These are phyloP conservation scores for Ricinus communis DNA, from an alignment of 345 rosid species.

Conservation along the genomic window DNA sequence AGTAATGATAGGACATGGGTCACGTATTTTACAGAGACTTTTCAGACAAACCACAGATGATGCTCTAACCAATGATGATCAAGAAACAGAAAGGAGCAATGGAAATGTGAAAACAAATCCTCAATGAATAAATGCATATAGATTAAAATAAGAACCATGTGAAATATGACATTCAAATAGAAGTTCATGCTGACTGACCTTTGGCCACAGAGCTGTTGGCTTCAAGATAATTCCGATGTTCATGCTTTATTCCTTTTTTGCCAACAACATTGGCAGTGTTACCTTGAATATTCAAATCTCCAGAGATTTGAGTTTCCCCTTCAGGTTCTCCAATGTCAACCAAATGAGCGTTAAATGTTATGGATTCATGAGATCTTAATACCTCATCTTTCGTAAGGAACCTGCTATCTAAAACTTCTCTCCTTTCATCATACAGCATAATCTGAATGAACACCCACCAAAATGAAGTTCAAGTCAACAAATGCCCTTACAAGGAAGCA, in stretches of 20 bases:
- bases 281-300: constrained; percentile 21
- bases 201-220: constrained; percentile 22
- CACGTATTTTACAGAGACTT: neutral
- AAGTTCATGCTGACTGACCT: constrained; percentile 28
- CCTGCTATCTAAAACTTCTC: constrained; percentile 37
- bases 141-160: neutral
- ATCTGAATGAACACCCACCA: constrained; percentile 37
- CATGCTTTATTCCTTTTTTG: constrained; percentile 12
- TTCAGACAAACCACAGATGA: neutral
- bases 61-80: neutral
- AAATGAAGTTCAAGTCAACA: constrained; percentile 13
- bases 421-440: constrained; percentile 51
- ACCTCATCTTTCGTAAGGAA: constrained; percentile 53
- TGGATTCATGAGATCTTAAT: constrained; percentile 44
- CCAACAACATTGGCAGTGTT: constrained; percentile 2
- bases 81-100: neutral
- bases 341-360: constrained; percentile 43
- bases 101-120: neutral
- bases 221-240: constrained; percentile 22
- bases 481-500: constrained; percentile 3
- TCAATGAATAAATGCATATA: neutral
- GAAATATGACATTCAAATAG: constrained; percentile 7
- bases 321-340: constrained; percentile 52
- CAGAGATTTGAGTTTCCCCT: constrained; percentile 22
- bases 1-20: neutral